Percentiles rank a stretch among this genome's conserved stretches.
These are phyloP conservation scores for Russula sp. DNA, from an alignment of 768 basidiomycete species.

Conservation along the genomic window DNA sequence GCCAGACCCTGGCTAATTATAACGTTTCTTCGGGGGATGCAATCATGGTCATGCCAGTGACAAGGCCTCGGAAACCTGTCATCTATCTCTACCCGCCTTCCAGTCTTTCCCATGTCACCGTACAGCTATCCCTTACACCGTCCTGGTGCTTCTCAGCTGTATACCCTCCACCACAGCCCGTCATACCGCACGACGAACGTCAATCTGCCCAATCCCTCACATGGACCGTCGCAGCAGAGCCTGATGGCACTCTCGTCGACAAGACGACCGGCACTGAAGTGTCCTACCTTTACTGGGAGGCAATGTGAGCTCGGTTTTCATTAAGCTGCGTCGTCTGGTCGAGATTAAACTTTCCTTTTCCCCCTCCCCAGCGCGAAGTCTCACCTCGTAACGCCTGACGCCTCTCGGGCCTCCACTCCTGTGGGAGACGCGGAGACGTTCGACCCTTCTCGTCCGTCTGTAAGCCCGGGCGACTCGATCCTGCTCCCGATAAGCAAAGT, in stretches of 20 bases:
- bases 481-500: slow-evolving; percentile 30
- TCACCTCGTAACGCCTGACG: neutral
- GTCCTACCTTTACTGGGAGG: neutral
- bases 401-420: neutral
- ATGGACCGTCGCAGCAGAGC: slow-evolving; percentile 12
- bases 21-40: neutral
- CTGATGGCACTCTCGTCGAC: slow-evolving; percentile 7
- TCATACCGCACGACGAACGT: neutral
- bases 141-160: slow-evolving; percentile 13
- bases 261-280: slow-evolving; percentile 8
- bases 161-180: neutral
- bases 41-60: neutral
- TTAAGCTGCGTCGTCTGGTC: neutral
- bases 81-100: slow-evolving; percentile 14
- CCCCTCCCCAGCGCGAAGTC: neutral
- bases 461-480: slow-evolving; percentile 1
- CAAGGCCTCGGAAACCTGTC: slow-evolving; percentile 4
- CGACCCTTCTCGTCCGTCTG: slow-evolving; percentile 7
- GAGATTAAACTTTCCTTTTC: neutral
- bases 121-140: neutral
- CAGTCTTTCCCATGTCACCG: slow-evolving; percentile 3
- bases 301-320: neutral
- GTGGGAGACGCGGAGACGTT: neutral
- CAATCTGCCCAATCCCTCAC: neutral
- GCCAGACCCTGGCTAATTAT: neutral